phyloP scores from a whole-genome alignment of 495 filamentous ascomycete species.

The Thozetella sp. region DNA sequence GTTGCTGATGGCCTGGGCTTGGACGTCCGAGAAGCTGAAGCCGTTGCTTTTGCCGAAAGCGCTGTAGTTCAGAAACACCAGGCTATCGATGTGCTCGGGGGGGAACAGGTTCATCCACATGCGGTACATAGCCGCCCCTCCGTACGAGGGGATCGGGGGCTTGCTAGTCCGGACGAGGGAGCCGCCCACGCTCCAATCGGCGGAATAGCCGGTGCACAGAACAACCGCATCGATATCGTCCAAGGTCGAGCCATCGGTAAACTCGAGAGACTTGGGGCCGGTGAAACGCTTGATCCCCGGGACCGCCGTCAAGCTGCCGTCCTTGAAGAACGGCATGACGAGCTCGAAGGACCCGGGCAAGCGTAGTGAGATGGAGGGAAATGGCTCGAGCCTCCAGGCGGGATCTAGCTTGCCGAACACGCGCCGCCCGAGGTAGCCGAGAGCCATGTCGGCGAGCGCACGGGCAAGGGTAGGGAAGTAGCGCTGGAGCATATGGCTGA shows the following conservation, averaged over 20 bases:
- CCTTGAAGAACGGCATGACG: constrained; percentile 20
- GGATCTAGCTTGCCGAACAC: constrained; percentile 20
- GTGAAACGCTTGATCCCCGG: constrained; percentile 26
- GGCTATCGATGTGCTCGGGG: constrained; percentile 30
- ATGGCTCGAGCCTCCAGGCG: constrained; percentile 27
- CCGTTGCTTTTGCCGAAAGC: constrained; percentile 30
- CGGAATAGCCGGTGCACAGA: constrained; percentile 36
- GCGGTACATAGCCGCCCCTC: constrained; percentile 17
- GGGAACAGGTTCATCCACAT: constrained; percentile 40
- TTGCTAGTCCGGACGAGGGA: constrained; percentile 20
- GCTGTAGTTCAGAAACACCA: constrained; percentile 24
- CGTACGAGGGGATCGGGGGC: constrained; percentile 9
- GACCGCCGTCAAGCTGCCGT: constrained; percentile 22
- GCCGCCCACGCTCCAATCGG: constrained; percentile 20
- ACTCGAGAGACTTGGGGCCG: constrained; percentile 25
- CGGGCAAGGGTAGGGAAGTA: constrained; percentile 13
- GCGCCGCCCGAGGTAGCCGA: constrained; percentile 10
- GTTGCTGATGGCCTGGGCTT: constrained; percentile 35
- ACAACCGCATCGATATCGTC: constrained; percentile 36
- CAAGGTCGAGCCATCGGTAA: constrained; percentile 31
- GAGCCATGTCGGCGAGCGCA: constrained; percentile 11
- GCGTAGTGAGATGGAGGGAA: constrained; percentile 19
- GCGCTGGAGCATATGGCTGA: constrained; percentile 12
- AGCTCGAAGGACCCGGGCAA: constrained; percentile 20
- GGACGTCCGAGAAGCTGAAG: constrained; percentile 32